Conservation (phyloP, 2,329 filamentous ascomycete genomes). For the Pyrenophora tritici-repentis region DNA sequence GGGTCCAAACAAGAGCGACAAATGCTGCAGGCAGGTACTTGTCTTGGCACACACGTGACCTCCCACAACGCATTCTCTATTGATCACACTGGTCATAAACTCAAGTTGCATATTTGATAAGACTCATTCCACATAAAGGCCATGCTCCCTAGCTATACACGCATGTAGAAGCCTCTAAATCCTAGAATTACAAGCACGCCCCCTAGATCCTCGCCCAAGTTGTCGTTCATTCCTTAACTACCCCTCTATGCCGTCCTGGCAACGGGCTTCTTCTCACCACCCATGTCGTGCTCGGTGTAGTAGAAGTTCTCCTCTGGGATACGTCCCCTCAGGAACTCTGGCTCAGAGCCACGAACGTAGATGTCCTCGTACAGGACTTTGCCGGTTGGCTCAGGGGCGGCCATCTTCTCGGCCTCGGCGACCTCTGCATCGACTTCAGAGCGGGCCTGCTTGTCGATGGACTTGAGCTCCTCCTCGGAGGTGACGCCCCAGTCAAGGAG, state of each 20-base stretch:
- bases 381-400: slow-evolving; percentile 73
- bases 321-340: slow-evolving; percentile 82
- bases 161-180: slow-evolving; percentile 24
- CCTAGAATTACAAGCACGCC: slow-evolving; percentile 33
- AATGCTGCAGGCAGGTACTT: too few species aligned
- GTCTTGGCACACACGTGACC: too few species aligned
- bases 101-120: too few species aligned
- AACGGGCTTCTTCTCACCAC: slow-evolving; percentile 40
- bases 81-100: too few species aligned
- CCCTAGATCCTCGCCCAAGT: not conserved
- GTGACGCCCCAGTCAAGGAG: slow-evolving; percentile 93
- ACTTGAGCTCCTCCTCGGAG: slow-evolving; percentile 94
- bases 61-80: too few species aligned
- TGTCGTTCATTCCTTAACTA: slow-evolving; percentile 1
- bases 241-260: slow-evolving; percentile 39
- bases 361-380: slow-evolving; percentile 96
- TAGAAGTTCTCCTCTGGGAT: slow-evolving; percentile 93
- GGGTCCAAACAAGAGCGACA: too few species aligned
- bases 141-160: slow-evolving; percentile 16
- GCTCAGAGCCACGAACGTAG: slow-evolving; percentile 87
- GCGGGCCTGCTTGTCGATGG: slow-evolving; percentile 91
- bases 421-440: slow-evolving; percentile 87
- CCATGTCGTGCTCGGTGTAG: slow-evolving; percentile 57
- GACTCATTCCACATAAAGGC: slow-evolving; percentile 10
- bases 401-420: slow-evolving; percentile 86